These are phyloP conservation scores for Vaccinium macrocarpon DNA, from an alignment of 148 eudicot species.

Conservation along the genomic window DNA sequence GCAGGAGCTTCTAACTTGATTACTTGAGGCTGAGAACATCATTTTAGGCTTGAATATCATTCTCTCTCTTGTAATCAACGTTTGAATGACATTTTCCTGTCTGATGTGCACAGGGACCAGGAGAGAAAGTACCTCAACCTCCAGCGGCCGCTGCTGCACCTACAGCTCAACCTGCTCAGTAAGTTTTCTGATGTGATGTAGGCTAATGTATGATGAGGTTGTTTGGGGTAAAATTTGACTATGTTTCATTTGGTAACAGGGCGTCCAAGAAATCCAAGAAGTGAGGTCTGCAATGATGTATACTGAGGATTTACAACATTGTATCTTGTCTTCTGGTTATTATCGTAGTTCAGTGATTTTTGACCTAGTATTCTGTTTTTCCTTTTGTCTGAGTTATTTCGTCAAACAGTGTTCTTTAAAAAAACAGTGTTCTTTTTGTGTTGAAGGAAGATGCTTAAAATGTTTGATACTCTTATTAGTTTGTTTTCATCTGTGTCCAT, in stretches of 20 bases:
- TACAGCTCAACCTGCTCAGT: slow-evolving; percentile 44
- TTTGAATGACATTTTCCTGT: background rate
- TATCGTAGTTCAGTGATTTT: slow-evolving; percentile 5
- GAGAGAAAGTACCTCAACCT: slow-evolving; percentile 41
- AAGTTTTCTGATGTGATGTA: slow-evolving; percentile 7
- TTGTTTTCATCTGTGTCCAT: background rate
- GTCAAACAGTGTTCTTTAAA: background rate
- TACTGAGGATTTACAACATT: background rate
- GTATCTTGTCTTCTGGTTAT: background rate
- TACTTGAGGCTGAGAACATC: background rate
- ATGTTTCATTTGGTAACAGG: slow-evolving; percentile 10
- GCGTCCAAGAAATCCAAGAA: slow-evolving; percentile 27
- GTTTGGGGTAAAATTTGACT: background rate
- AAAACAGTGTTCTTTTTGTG: background rate
- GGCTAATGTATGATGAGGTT: background rate
- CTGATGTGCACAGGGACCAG: slow-evolving; percentile 48
- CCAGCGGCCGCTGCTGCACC: slow-evolving; percentile 44
- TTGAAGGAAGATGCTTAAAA: background rate
- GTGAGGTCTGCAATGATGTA: background rate
- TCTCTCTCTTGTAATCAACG: background rate
- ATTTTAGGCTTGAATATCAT: background rate
- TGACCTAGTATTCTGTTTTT: background rate
- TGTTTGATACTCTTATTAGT: background rate
- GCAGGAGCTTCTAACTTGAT: background rate
- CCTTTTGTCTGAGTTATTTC: background rate